Conservation (phyloP, 768 basidiomycete genomes). For the Terana coerulea region DNA sequence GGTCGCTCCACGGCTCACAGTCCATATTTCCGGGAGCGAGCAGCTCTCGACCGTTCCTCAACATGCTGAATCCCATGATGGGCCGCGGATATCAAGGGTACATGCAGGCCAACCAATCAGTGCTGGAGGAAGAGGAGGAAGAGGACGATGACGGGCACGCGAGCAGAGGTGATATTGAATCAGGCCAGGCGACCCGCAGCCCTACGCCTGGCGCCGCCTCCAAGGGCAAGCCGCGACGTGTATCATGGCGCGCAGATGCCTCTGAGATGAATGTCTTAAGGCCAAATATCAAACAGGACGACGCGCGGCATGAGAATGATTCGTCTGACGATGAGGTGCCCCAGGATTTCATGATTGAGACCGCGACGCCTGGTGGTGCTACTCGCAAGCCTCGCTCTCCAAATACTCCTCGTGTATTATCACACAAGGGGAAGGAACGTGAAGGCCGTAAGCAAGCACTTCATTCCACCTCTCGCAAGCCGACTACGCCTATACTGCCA, state of each 20-base stretch:
- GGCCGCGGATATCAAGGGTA: slow-evolving; percentile 73
- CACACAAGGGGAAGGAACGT: slow-evolving; percentile 36
- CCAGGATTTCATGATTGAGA: slow-evolving; percentile 83
- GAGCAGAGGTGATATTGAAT: slow-evolving; percentile 58
- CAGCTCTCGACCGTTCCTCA: slow-evolving; percentile 73
- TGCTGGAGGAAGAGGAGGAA: slow-evolving; percentile 71
- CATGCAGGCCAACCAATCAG: slow-evolving; percentile 64
- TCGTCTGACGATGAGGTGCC: slow-evolving; percentile 83
- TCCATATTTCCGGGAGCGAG: slow-evolving; percentile 41
- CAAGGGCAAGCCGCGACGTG: slow-evolving; percentile 43
- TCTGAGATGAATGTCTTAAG: slow-evolving; percentile 56
- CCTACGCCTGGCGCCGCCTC: slow-evolving; percentile 20
- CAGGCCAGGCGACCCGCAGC: slow-evolving; percentile 46
- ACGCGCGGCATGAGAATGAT: slow-evolving; percentile 54
- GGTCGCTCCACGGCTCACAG: slow-evolving; percentile 29
- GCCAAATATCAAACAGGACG: slow-evolving; percentile 71
- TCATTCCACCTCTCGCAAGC: slow-evolving; percentile 40
- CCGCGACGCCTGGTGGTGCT: slow-evolving; percentile 36
- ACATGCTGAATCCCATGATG: slow-evolving; percentile 82
- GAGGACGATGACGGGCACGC: slow-evolving; percentile 40
- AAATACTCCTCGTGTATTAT: slow-evolving; percentile 14
- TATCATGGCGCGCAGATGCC: slow-evolving; percentile 54
- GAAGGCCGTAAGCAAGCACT: slow-evolving; percentile 39
- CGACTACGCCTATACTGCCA: slow-evolving; percentile 37
- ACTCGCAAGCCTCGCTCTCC: slow-evolving; percentile 23